Conservation (phyloP, 78 protist species). For the Monocercomonoides exilis region DNA sequence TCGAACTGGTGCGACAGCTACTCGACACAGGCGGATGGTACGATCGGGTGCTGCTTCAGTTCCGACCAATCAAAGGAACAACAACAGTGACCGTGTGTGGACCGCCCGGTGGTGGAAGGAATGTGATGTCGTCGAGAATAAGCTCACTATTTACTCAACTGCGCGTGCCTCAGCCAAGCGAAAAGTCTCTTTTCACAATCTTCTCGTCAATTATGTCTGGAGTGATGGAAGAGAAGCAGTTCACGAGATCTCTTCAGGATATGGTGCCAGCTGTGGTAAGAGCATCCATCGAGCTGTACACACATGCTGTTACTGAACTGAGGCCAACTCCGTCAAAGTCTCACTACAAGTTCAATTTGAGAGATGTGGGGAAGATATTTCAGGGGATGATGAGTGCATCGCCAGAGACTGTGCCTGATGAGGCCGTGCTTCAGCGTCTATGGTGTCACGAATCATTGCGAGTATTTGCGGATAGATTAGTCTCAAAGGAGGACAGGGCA, state of each 20-base stretch:
- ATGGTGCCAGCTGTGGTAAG: too few species aligned
- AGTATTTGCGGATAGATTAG: slow-evolving; percentile 55
- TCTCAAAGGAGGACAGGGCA: slow-evolving; percentile 15
- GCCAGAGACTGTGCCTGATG: too few species aligned
- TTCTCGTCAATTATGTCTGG: neutral
- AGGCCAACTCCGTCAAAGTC: too few species aligned
- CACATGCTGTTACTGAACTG: too few species aligned
- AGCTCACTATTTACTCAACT: neutral
- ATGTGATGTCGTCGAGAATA: neutral
- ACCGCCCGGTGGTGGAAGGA: slow-evolving; percentile 36
- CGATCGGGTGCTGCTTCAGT: slow-evolving; percentile 1
- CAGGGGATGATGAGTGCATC: too few species aligned
- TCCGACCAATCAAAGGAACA: neutral
- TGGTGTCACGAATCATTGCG: slow-evolving; percentile 49
- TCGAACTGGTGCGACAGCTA: too few species aligned
- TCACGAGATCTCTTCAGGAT: too few species aligned
- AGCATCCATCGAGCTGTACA: too few species aligned
- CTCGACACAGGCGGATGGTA: too few species aligned
- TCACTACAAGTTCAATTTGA: too few species aligned
- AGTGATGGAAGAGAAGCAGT: neutral
- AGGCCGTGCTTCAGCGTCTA: slow-evolving; percentile 39
- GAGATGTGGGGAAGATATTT: too few species aligned
- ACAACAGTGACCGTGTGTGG: slow-evolving; percentile 1
- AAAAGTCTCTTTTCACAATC: neutral
- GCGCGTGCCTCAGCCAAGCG: neutral